Base-by-base conservation (phyloP, 2,329 filamentous ascomycete species). In the Penicillium brasilianum region DNA sequence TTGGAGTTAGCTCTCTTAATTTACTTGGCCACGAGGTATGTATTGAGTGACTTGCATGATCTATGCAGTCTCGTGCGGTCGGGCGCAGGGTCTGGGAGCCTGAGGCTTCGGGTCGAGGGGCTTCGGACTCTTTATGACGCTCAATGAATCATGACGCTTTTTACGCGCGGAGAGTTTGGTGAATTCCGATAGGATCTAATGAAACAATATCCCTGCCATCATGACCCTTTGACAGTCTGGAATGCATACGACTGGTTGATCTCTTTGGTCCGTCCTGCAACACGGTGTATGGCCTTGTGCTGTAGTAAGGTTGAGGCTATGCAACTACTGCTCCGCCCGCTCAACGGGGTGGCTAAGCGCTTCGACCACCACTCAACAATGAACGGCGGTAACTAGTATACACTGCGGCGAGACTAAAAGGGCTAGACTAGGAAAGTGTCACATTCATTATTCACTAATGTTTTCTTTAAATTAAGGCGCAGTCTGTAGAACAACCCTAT, bases 261-360 rank as follows among this genome's bases (percentile, higher is more conserved):
- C 3, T 7, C 10, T 10, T 25, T 20, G 14, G 16, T 28, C 22
- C 4, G 20, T 6, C 20, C 39, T n/a, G n/a, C n/a, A n/a, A n/a
- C 16, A n/a, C 39, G 16, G 16, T 46, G 13, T 46, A 28, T 22
- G 14, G 22, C 14, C 13, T 28, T 9, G 22, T 2, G 11, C 39
- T 34, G n/a, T 32, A 32, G 30, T 32, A 9, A 9, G 9, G 30
- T 4, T 34, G 32, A 34, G 32, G 58, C 58, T 56, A 37, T 60
- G 57, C 14, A 36, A 6, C 6, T 28, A 6, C 25, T 8, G 48
- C 30, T 53, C 30, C 28, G 56, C 56, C 30, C 36, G 50, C 50
- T 16, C 41, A 22, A 30, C 46, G 18, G 25, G 32, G 46, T n/a
- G 10, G 46, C 28, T 50, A 34, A 13, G 46, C 46, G n/a, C 30